Evolutionary conservation across 2,329 filamentous ascomycete species (phyloP).

Genomic region (Beauveria brongniartii): DNA sequence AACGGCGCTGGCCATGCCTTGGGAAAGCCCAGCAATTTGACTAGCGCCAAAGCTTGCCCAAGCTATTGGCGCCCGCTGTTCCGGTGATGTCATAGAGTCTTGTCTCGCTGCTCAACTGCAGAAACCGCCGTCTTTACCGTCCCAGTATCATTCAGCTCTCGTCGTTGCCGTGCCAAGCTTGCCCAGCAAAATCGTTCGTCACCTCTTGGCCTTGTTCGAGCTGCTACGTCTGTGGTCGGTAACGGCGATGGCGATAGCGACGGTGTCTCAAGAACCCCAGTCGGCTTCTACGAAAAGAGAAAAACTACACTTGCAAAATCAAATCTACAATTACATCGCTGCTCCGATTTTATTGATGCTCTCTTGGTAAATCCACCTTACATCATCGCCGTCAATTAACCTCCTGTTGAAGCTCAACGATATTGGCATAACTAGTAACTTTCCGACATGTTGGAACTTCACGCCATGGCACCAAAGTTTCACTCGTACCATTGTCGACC

Average conservation of each 20-base stretch:
- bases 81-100: slow-evolving; percentile 7
- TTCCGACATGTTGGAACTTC: too few species aligned
- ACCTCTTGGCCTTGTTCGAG: neutral
- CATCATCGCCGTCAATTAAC: too few species aligned
- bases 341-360: too few species aligned
- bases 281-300: neutral
- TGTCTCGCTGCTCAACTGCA: neutral
- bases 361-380: too few species aligned
- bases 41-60: slow-evolving; percentile 6
- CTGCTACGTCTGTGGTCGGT: neutral
- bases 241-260: neutral
- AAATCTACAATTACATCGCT: neutral
- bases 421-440: too few species aligned
- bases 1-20: neutral
- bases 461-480: neutral
- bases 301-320: neutral
- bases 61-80: neutral
- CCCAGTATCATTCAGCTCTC: neutral
- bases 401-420: too few species aligned
- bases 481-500: neutral
- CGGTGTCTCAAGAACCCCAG: neutral
- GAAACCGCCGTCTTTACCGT: neutral
- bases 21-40: neutral
- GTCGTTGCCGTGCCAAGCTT: neutral
- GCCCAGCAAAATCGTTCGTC: neutral